Conservation (phyloP, 1,139 yeast genomes). For the Kodamaea fungicola region DNA sequence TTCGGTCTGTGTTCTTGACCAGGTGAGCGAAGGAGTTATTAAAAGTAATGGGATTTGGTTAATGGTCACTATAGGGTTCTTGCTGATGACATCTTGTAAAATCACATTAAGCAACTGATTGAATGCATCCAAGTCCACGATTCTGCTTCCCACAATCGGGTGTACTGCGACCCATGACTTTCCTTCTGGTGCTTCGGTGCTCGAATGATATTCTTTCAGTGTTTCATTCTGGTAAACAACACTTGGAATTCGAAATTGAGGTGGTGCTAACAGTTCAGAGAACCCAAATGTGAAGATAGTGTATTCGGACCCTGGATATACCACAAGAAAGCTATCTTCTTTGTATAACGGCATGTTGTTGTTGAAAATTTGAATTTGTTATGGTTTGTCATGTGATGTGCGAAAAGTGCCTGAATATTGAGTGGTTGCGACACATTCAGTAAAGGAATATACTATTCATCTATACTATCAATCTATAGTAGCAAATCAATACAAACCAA, state of each 20-base stretch:
- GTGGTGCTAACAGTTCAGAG: slow-evolving; percentile 75
- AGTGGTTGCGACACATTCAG: too few relatives aligned
- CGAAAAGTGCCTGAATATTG: too few relatives aligned
- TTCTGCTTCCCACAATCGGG: slow-evolving; percentile 64
- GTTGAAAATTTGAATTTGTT: slow-evolving; percentile 3
- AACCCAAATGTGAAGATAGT: slow-evolving; percentile 82
- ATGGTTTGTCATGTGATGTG: not conserved
- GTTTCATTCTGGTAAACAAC: slow-evolving; percentile 57
- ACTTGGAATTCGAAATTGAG: slow-evolving; percentile 72
- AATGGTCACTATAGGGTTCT: slow-evolving; percentile 49
- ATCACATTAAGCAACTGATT: slow-evolving; percentile 62
- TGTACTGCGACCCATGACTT: slow-evolving; percentile 39
- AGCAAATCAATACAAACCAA: too few relatives aligned
- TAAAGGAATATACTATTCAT: too few relatives aligned
- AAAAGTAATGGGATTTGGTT: slow-evolving; percentile 49
- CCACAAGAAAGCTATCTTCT: slow-evolving; percentile 59
- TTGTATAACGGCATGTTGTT: slow-evolving; percentile 53
- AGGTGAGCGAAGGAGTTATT: slow-evolving; percentile 59
- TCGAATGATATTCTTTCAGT: slow-evolving; percentile 15
- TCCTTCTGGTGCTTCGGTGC: slow-evolving; percentile 34
- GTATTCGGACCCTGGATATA: slow-evolving; percentile 76
- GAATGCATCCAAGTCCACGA: slow-evolving; percentile 68
- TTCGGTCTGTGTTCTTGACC: slow-evolving; percentile 72
- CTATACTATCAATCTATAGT: too few relatives aligned
- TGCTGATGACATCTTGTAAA: slow-evolving; percentile 52